A percentile compares a stretch with the other conserved stretches of the same genome.
These are phyloP conservation scores for Chrysanthemum lavandulifolium DNA, from an alignment of 129 eudicot genomes.

Conservation along the genomic window DNA sequence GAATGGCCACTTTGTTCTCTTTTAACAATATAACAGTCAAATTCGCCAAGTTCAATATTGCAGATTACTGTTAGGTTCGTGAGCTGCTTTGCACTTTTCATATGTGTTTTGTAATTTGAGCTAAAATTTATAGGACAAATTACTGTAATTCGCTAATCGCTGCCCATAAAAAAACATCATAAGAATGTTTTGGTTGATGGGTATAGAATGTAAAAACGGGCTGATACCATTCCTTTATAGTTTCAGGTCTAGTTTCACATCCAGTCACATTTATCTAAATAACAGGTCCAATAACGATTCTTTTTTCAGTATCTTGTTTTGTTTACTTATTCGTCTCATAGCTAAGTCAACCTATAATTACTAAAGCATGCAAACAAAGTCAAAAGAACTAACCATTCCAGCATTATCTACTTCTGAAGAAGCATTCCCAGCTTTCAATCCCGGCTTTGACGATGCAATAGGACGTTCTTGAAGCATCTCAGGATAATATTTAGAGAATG, in stretches of 20 bases:
- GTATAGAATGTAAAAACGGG: neutral
- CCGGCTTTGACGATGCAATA: constrained; percentile 33
- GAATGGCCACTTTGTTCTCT: neutral
- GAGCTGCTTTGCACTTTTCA: neutral
- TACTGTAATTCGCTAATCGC: too few species aligned
- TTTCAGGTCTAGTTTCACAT: constrained; percentile 13
- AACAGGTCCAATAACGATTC: neutral
- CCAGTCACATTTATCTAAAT: neutral
- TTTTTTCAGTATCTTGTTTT: neutral
- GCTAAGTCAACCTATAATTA: constrained; percentile 7
- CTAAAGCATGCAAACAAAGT: constrained; percentile 11
- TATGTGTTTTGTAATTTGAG: neutral
- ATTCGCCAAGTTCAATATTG: neutral
- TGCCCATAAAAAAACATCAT: too few species aligned
- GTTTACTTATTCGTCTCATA: constrained; percentile 1
- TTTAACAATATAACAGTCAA: neutral
- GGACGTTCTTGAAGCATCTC: constrained; percentile 41
- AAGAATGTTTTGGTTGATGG: too few species aligned
- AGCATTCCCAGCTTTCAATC: constrained; percentile 40
- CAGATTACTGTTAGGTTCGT: neutral
- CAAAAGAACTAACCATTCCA: constrained; percentile 53
- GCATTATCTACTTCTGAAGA: constrained; percentile 46
- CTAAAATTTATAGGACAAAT: neutral
- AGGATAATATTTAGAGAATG: constrained; percentile 41
- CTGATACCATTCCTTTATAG: neutral